Conservation (phyloP, 2,329 filamentous ascomycete genomes). For the Alternaria brassicicola region DNA sequence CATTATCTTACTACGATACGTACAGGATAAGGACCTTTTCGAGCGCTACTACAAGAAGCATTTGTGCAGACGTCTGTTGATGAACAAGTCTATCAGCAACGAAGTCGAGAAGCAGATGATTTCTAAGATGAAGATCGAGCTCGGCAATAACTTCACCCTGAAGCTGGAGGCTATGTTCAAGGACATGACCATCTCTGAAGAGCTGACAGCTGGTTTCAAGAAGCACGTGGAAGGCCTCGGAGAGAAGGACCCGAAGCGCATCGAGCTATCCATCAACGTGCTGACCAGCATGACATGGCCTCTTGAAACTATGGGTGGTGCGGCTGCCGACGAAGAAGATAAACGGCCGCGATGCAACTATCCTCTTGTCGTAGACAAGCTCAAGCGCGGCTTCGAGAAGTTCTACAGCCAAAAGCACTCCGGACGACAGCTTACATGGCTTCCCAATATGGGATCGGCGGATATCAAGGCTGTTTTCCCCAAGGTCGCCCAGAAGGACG, state of each 20-base stretch:
- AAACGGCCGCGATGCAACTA: constrained; percentile 68
- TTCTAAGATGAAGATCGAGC: constrained; percentile 93
- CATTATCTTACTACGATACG: constrained; percentile 83
- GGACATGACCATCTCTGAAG: constrained; percentile 87
- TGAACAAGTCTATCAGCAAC: constrained; percentile 86
- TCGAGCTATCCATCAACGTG: constrained; percentile 83
- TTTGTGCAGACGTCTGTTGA: constrained; percentile 82
- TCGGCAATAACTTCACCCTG: constrained; percentile 90
- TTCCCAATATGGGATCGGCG: constrained; percentile 75
- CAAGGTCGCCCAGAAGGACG: constrained; percentile 71
- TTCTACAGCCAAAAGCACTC: constrained; percentile 89
- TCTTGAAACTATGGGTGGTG: constrained; percentile 77
- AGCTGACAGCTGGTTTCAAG: constrained; percentile 79
- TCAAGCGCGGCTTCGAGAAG: constrained; percentile 84
- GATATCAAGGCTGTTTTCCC: constrained; percentile 84
- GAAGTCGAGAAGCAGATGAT: constrained; percentile 97
- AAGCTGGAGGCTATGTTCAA: constrained; percentile 98
- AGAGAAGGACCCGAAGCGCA: constrained; percentile 64
- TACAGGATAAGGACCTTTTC: constrained; percentile 92
- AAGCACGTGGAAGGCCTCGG: constrained; percentile 67
- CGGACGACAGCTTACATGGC: constrained; percentile 87
- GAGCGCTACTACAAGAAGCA: constrained; percentile 99
- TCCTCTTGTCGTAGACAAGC: constrained; percentile 72
- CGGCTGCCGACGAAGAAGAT: constrained; percentile 56
- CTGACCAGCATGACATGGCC: constrained; percentile 96